Conservation (phyloP, 1,284 basidiomycete species). For the Fomitopsis palustris region DNA sequence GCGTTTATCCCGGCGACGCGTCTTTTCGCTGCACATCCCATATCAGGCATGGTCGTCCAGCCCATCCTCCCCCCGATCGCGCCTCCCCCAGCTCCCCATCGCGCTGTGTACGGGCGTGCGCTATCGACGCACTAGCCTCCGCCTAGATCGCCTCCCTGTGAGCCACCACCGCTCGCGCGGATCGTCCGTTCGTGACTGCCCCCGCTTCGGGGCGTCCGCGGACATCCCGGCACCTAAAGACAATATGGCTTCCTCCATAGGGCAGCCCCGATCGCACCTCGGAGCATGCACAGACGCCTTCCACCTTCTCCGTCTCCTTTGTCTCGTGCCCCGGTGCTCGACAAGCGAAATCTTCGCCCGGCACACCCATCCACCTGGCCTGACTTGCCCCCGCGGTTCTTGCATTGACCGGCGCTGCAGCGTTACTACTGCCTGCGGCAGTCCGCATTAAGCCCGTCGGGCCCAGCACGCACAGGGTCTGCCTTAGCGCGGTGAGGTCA, state of each 20-base stretch:
- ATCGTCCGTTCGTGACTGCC: background rate
- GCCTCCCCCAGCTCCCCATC: background rate
- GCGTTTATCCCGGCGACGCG: background rate
- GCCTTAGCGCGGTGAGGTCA: background rate
- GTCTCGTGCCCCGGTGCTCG: background rate
- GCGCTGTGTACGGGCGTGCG: background rate
- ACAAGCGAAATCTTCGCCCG: background rate
- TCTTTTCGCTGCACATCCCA: background rate
- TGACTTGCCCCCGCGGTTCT: background rate
- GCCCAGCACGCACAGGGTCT: background rate
- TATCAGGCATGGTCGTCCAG: background rate
- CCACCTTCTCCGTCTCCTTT: background rate
- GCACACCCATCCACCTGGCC: background rate
- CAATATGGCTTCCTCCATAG: background rate
- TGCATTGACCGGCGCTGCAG: background rate
- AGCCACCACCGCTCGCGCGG: background rate
- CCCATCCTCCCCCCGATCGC: too few species aligned
- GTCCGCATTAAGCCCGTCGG: background rate
- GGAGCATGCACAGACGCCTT: background rate
- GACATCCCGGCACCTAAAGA: background rate
- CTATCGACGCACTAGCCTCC: background rate
- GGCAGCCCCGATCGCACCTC: background rate
- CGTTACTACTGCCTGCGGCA: background rate
- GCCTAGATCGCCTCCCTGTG: background rate
- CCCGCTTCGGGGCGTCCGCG: background rate